Evolutionary conservation across 176 grass and related monocot species (phyloP), one percentile per base, ranked within the genome.

Genomic region (Cymbopogon citratus): DNA sequence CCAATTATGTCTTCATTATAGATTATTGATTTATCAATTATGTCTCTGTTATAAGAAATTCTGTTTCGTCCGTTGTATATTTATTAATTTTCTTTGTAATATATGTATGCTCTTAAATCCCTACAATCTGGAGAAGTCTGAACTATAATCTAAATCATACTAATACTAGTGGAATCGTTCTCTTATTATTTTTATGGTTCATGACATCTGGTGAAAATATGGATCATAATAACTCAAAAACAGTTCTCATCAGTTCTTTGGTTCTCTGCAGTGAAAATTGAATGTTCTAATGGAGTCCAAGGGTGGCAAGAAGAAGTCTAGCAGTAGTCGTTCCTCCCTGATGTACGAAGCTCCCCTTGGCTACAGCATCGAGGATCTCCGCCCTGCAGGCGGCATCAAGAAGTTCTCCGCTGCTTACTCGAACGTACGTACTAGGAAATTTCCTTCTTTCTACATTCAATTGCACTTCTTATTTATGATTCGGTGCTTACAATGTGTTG

Each of bases 391-490:
- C 2, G 91, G 91, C 81, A 87, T 92, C 76, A 89, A 92, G 91
- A 92, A 92, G 72, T 92, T 92, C 67, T 89, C 84, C 19, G 91
- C 91, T 92, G 87, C 91, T 78, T 92, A 92, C 87, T 92, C 87
- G 3, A 87, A 92, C 87, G 91, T 92, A 87, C 66, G 91, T 69
- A 33, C 28, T 12, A 3, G 28, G 14, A 12, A 36, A 73, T 36
- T 6, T 9, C 60, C 3, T 34, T 75, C 4, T 1, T 41, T 36
- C 36, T 9, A 7, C 29, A 0, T 34, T 10, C 15, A 12, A 6
- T 74, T 79, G 0, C 14, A 34, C 2, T 29, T 40, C 12, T 46
- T 65, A 12, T 65, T 25, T 62, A 82, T 8, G 28, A 72, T 86
- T 48, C 7, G 69, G 16, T 80, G 52, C 86, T 92, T 10, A 92